Base-by-base conservation (phyloP, 257 asterid species). In the Ligustrum vulgare region DNA sequence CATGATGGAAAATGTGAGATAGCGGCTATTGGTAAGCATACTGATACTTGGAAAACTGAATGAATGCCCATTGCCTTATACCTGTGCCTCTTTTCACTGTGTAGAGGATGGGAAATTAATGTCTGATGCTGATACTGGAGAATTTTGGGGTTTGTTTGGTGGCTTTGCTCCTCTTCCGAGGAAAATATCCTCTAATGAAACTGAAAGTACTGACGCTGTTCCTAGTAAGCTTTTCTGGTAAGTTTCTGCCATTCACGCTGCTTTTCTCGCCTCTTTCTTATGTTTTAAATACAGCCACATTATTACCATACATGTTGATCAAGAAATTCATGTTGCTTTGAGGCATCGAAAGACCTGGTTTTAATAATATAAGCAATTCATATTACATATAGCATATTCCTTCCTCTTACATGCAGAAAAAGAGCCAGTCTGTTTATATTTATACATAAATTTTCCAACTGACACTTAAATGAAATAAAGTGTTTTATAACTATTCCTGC, bases 121-220 rank as follows among this genome's bases (percentile, higher is more conserved):
- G 83, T 87, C 96, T 72, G 96, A 93, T 80, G 88, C 97, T n/a
- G 97, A 87, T 34, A 84, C 87, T 45, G 98, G 98, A 60, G 98
- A 93, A 73, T 93, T 93, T 82, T 93, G 98, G 98, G 87, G 86
- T 81, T 79, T 91, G 45, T 93, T 93, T 75, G 98, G 98, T 66
- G 98, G 98, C 54, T 93, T 89, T 85, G 98, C 98, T 82, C 98
- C 98, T 70, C 91, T 93, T 76, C 96, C 96, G 1, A 88, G 82
- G 84, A 90, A 89, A 78, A 47, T 83, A 28, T 60, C 83, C 20
- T 63, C 72, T 33, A 73, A 71, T 66, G 79, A 78, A 74, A 13
- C 80, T 35, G 78, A 80, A 32, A 70, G 70, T 70, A 33, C 78
- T 13, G 77, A 31, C 6, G 77, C 18, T 67, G 43, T 54, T 63